Evolutionary conservation across 2,329 filamentous ascomycete species (phyloP), one percentile per base, ranked within the genome.

Genomic region (Cladosporium halotolerans): DNA sequence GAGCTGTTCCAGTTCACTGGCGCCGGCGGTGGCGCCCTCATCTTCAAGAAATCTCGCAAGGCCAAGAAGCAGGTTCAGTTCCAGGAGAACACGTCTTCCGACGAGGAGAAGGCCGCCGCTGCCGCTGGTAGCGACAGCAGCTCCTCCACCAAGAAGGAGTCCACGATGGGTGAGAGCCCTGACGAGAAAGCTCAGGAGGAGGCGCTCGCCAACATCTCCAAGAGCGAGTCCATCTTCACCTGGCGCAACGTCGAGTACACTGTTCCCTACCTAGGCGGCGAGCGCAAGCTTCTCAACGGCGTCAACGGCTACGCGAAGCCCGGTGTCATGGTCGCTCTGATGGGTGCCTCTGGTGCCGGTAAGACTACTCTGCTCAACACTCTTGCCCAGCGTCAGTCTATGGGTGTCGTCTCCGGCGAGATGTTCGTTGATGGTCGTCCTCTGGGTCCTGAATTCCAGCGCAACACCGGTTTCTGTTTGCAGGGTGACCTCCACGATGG

Each of bases 351-450:
- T 3, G 88, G 87, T 41, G 89, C 89, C 8, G 89, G 89, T 10
- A 95, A 95, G 71, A 91, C 88, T 0, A 93, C 89, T 0, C 73
- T 95, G 0, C 76, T 95, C 14, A 90, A 93, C 68, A 89, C 86
- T 0, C 71, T 88, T 2, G 83, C 87, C 0, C 86, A 91, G 63
- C 80, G 88, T 2, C 84, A 89, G 66, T 83, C 74, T 13, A 77
- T 75, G 52, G 84, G 85, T 53, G 76, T 85, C 9, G 76, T 86
- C 2, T 70, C 72, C n/a, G 86, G 86, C 10, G 79, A 85, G 45
- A 85, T 89, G 77, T 74, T 86, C n/a, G 83, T 89, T 8, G 84
- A 88, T 61, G 85, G 85, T 1, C 77, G 77, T 41, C 70, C 76
- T 1, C 74, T 87, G 0, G 80, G 78, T 0, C 68, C 76, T 2